Base-by-base conservation (phyloP, 2,329 filamentous ascomycete genomes). In the Podosphaera leucotricha region DNA sequence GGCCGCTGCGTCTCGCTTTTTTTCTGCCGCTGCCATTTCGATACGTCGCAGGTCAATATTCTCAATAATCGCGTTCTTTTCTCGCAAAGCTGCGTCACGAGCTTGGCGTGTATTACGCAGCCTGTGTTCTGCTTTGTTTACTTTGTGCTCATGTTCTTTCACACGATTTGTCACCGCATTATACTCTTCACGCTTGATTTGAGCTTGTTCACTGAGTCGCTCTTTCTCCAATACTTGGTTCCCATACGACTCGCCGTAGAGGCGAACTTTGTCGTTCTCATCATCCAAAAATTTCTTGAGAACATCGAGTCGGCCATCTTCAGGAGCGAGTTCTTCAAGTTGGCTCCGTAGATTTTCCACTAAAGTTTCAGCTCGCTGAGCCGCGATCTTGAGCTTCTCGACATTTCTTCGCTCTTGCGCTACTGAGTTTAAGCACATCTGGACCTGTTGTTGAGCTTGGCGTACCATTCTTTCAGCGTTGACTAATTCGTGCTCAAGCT, bases 241-340 rank as follows among this genome's bases (percentile, higher is more conserved):
- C 18, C 68, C 72, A 49, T 70, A 77, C 46, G 75, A 67, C 11
- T 61, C 54, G 55, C 75, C 68, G 21, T 70, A 63, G 41, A 68
- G 64, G 1, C 66, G 61, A 19, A 62, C 55, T 36, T 63, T 55
- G 11, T 61, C 59, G 48, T 67, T 58, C 2, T 59, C 57, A 6
- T 75, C 71, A 45, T 64, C 60, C 1, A 92, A 66, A 41, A 72
- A 64, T 15, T 64, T 59, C 44, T 69, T 69, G 1, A 84, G 62
- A 11, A 62, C 62, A 39, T 75, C 68, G 1, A 87, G 62, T 43
- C 68, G 67, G 41, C 72, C 76, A 54, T 84, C 82, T 44, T 75
- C 72, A 2, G 78, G 77, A 47, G 80, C 70, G 40, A 72, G 71
- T 21, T 63, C 67, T 48, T 83, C 75, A 35, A 92, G 66, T 38